phyloP scores from a whole-genome alignment of 2,329 filamentous ascomycete species.

The Chalara sp. region DNA sequence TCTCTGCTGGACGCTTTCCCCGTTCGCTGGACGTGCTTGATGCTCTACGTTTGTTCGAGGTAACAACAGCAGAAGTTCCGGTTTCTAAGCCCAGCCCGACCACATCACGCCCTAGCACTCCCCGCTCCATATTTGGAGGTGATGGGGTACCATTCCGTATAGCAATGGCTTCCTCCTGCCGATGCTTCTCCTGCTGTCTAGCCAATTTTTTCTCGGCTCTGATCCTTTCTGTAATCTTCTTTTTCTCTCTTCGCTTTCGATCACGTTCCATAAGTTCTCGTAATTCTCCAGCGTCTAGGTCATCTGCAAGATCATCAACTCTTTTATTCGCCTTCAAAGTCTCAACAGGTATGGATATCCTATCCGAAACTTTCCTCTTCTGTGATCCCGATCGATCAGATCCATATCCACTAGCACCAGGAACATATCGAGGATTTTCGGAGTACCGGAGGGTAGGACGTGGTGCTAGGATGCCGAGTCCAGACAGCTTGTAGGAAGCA shows the following conservation, averaged over 20 bases:
- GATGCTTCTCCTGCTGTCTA: conserved; percentile 60
- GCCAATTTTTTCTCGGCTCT: conserved; percentile 58
- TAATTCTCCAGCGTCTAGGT: conserved; percentile 75
- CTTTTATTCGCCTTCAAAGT: conserved; percentile 53
- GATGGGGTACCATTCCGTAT: conserved; percentile 43
- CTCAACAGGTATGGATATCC: conserved; percentile 53
- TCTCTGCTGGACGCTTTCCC: conserved; percentile 25
- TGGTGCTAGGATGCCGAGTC: conserved; percentile 75
- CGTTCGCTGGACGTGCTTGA: conserved; percentile 31
- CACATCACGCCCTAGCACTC: conserved; percentile 52
- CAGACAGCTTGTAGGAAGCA: conserved; percentile 68
- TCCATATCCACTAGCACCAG: conserved; percentile 31
- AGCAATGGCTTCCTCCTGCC: conserved; percentile 48
- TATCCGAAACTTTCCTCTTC: conserved; percentile 44
- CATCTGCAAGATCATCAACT: conserved; percentile 70
- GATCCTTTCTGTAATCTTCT: conserved; percentile 61
- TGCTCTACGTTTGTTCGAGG: conserved; percentile 46
- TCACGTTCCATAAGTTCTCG: conserved; percentile 89
- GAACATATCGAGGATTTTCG: conserved; percentile 52
- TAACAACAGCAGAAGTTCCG: conserved; percentile 45
- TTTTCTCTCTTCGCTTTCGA: conserved; percentile 69
- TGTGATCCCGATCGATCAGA: conserved; percentile 35
- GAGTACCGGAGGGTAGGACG: conserved; percentile 76
- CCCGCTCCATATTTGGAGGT: conserved; percentile 51
- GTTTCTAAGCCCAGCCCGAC: conserved; percentile 47